These are phyloP conservation scores for Eimeria tenella DNA, from an alignment of 169 alveolate genomes.

Conservation along the genomic window DNA sequence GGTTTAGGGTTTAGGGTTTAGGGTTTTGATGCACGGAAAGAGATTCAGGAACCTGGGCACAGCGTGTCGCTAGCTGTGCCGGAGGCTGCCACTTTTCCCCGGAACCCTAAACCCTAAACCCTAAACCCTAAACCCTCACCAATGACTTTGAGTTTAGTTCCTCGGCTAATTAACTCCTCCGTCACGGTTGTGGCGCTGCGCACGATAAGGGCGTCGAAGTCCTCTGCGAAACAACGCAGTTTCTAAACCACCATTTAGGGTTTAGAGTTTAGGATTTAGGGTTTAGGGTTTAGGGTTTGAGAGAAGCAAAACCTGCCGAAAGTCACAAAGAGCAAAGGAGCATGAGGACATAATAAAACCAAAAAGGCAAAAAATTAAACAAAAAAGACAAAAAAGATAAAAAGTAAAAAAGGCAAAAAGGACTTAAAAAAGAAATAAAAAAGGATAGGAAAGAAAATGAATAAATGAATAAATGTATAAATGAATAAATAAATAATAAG, in stretches of 20 bases:
- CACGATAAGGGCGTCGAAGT: too few species aligned
- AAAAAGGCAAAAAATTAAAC: not conserved
- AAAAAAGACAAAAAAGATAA: not conserved
- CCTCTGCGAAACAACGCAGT: too few species aligned
- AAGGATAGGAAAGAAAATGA: not conserved
- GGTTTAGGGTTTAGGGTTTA: too few species aligned
- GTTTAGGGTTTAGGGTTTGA: too few species aligned
- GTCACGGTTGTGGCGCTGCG: too few species aligned
- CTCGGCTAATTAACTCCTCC: too few species aligned
- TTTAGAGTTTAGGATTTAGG: not conserved
- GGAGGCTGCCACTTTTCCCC: not conserved
- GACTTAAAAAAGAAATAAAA: not conserved
- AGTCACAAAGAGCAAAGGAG: not conserved
- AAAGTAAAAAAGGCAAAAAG: not conserved
- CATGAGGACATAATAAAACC: not conserved
- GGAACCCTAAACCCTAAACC: not conserved
- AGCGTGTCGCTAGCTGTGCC: not conserved
- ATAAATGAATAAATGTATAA: not conserved
- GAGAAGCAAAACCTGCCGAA: not conserved
- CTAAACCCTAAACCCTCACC: not conserved
- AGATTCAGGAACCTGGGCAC: conserved; percentile 1
- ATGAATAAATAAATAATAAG: not conserved
- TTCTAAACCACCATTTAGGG: not conserved
- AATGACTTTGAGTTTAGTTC: not conserved
- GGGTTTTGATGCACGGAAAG: too few species aligned